Base-by-base conservation (phyloP, 306 rosid genomes). In the Glycyrrhiza uralensis region DNA sequence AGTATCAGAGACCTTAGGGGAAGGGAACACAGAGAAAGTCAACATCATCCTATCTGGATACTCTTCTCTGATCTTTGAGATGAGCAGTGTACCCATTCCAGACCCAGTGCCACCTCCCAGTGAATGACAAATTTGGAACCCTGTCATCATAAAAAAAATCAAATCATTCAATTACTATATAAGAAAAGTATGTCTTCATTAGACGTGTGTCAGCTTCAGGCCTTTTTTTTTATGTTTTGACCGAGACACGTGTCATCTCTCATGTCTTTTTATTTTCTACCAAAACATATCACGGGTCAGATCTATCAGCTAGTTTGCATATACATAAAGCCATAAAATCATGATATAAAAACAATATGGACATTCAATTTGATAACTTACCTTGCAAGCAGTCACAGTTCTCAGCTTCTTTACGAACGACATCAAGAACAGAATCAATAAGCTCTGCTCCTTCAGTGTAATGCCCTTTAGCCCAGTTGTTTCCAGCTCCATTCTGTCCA, bases 21-120 rank as follows among this genome's bases (percentile, higher is more conserved):
- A 79, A 52, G 97, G 96, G 66, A 89, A 92, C 23, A 92, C 96
- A 5, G 97, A 92, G 83, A 92, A 92, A 39, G 97, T 92, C 80
- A 92, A 62, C 97, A 92, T 92, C 96, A 92, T 92, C 66, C 97
- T 78, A 67, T 92, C 97, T 5, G 96, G 97, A 54, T 89, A 92
- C 79, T 92, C 97, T 81, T 92, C 97, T 83, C 97, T 88, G 62
- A 89, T 92, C 97, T 92, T 92, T 74, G 97, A 92, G 76, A 89
- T 89, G 41, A 92, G 78, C 41, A 92, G 47, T 5, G 97, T 92
- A 33, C 97, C 97, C 97, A 92, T 92, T 66, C 96, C 97, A 20
- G 96, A 92, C 11, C 97, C 97, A 23, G 97, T 92, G 60, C 93
- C 97, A n/a, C 97, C 97, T 79, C 96, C 97, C 41, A 92, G 81